Conservation (phyloP, 2,329 filamentous ascomycete species). For the Aspergillus hortae region DNA sequence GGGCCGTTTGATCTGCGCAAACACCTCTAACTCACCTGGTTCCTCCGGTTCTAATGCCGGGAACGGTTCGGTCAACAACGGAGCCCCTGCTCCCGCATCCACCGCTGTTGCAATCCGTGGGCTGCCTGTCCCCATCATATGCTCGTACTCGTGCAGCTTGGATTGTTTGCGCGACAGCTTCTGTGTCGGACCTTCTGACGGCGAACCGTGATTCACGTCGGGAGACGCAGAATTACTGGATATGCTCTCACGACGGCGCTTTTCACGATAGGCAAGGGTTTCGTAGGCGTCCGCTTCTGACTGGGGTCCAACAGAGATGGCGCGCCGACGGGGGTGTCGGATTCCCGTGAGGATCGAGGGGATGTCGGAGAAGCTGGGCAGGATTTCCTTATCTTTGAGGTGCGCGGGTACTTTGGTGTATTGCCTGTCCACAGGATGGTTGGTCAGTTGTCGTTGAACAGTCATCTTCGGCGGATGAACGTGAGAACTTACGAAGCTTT, state of each 20-base stretch:
- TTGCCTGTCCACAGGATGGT: conserved; percentile 19
- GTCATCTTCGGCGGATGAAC: neutral
- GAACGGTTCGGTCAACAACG: conserved; percentile 21
- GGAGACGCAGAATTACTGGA: conserved; percentile 25
- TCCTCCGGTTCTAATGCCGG: conserved; percentile 36
- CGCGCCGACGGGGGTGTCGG: conserved; percentile 71
- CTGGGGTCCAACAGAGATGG: conserved; percentile 88
- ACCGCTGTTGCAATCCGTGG: conserved; percentile 34
- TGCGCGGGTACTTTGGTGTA: conserved; percentile 79
- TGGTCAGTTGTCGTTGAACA: neutral
- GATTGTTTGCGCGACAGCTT: conserved; percentile 44
- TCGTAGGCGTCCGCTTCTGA: conserved; percentile 96
- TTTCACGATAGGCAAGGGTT: conserved; percentile 84
- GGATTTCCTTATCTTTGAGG: conserved; percentile 77
- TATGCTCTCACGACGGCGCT: conserved; percentile 59
- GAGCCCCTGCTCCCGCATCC: conserved; percentile 27
- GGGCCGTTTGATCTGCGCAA: conserved; percentile 77
- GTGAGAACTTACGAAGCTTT: conserved; percentile 63
- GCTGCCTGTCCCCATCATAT: conserved; percentile 68
- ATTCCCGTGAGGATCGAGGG: conserved; percentile 78
- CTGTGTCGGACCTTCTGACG: conserved; percentile 28
- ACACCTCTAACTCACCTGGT: conserved; percentile 71
- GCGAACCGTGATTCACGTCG: conserved; percentile 4
- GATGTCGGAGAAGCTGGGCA: conserved; percentile 85
- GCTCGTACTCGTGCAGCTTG: conserved; percentile 62